These are phyloP conservation scores for Solanum hybrid DNA, from an alignment of 305 asterid species.

Conservation along the genomic window DNA sequence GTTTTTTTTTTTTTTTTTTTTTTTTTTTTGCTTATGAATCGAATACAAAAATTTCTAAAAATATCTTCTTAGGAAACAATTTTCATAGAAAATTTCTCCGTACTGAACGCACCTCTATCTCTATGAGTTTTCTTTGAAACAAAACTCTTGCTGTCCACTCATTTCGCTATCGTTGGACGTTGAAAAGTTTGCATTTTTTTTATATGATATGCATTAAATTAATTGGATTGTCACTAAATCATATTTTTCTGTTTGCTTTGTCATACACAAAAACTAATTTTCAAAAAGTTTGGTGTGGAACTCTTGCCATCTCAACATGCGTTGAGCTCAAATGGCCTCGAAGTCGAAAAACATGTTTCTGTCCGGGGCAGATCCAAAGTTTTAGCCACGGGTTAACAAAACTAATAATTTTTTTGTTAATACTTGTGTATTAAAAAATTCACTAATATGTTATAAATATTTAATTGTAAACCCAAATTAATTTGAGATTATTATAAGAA, in stretches of 20 bases:
- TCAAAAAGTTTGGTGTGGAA: no score
- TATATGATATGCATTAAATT: background rate
- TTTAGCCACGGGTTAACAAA: background rate
- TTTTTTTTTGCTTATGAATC: no score
- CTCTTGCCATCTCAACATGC: background rate
- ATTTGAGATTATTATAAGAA: no score
- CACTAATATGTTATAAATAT: no score
- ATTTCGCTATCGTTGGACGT: background rate
- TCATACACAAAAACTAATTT: background rate
- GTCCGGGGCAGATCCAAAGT: background rate
- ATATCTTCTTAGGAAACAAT: no score
- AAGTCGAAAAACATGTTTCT: background rate
- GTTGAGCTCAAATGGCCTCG: background rate
- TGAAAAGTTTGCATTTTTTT: background rate
- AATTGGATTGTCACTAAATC: background rate
- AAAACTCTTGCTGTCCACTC: background rate
- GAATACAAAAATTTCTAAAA: no score
- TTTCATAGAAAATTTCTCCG: no score
- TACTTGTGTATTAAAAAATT: no score
- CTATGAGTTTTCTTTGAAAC: background rate
- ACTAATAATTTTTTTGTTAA: background rate
- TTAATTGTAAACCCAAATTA: no score
- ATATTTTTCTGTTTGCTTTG: no score
- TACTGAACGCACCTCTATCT: no score
- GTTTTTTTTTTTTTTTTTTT: no score